phyloP scores from a whole-genome alignment of 768 basidiomycete genomes.

The Lentinula sp. region DNA sequence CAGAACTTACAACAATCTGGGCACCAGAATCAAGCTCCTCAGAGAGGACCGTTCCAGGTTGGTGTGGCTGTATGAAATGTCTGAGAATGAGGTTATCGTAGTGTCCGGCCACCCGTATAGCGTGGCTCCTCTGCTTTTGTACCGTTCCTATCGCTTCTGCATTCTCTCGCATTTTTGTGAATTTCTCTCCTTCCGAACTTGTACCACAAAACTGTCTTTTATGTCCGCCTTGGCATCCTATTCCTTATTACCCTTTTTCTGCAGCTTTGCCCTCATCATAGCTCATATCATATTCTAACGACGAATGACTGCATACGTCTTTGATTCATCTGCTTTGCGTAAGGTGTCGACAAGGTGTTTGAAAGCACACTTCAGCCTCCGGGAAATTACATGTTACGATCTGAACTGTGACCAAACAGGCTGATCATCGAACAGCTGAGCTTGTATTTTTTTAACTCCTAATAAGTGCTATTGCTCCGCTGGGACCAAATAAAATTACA shows the following conservation, averaged over 20 bases:
- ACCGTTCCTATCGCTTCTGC: not conserved
- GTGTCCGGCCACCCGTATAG: not conserved
- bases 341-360: not conserved
- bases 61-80: slow-evolving; percentile 2
- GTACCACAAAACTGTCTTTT: not conserved
- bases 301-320: not conserved
- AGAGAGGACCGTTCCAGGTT: slow-evolving; percentile 6
- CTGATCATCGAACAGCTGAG: slow-evolving; percentile 1
- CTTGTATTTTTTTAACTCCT: not conserved
- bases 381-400: not conserved
- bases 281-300: not conserved
- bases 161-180: not conserved
- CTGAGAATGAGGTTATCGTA: not conserved
- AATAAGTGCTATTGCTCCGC: not conserved
- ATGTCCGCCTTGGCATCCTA: not conserved
- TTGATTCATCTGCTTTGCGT: not conserved
- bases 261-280: not conserved
- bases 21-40: slow-evolving; percentile 8
- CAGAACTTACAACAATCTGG: slow-evolving; percentile 25
- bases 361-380: not conserved
- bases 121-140: not conserved
- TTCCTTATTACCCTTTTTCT: not conserved
- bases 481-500: not conserved
- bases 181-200: not conserved
- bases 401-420: not conserved